Conservation (phyloP, 176 grass and related monocot species). For the Lolium perenne region DNA sequence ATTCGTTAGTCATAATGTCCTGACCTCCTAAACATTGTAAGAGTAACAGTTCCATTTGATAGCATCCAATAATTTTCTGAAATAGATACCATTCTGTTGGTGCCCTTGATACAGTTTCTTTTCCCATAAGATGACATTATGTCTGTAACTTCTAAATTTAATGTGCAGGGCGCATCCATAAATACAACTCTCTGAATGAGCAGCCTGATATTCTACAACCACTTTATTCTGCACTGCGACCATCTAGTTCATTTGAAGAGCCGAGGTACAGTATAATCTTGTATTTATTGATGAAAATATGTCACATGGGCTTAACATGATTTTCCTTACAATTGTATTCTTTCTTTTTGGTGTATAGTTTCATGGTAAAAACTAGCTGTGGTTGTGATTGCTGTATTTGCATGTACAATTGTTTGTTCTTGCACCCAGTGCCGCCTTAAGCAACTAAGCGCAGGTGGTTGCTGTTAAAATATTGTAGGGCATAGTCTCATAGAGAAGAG, state of each 20-base stretch:
- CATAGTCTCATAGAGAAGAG: not conserved
- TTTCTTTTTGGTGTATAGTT: not conserved
- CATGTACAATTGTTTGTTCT: not conserved
- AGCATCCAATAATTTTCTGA: not conserved
- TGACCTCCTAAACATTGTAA: not conserved
- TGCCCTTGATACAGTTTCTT: not conserved
- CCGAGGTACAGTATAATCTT: not conserved
- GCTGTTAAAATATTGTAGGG: conserved; percentile 2
- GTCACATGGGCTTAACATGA: conserved; percentile 1
- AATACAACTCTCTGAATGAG: conserved; percentile 87
- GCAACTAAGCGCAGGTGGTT: not conserved
- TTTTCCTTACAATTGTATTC: not conserved
- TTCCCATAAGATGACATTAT: not conserved
- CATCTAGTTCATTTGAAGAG: conserved; percentile 75
- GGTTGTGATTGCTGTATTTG: not conserved
- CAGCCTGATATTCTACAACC: conserved; percentile 84
- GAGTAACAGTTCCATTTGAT: not conserved
- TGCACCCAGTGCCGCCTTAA: not conserved
- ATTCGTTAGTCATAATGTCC: not conserved
- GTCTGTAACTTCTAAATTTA: not conserved
- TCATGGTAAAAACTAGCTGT: not conserved
- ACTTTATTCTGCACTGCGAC: conserved; percentile 87
- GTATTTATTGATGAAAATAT: not conserved
- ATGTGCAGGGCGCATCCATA: conserved; percentile 76
- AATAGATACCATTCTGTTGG: not conserved